Conservation (phyloP, 352 stramenopile species). For the Pythium sukuiense region DNA sequence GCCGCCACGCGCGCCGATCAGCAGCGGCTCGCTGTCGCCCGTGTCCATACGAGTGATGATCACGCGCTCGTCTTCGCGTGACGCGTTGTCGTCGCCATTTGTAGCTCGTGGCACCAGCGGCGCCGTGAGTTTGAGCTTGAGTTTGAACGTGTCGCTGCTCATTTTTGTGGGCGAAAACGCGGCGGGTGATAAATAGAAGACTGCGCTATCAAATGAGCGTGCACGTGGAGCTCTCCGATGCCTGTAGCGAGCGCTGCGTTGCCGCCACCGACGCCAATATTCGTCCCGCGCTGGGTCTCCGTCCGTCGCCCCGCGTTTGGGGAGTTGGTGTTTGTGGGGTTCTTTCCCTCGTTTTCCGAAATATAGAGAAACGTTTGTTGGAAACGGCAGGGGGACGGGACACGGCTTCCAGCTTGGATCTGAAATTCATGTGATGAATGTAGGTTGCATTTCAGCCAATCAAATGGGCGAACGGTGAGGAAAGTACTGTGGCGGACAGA, state of each 20-base stretch:
- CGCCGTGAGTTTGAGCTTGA: slow-evolving; percentile 65
- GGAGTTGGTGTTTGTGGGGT: slow-evolving; percentile 8
- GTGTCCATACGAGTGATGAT: slow-evolving; percentile 25
- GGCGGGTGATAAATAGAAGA: slow-evolving; percentile 3
- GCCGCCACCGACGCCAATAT: not conserved
- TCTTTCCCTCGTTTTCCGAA: slow-evolving; percentile 13
- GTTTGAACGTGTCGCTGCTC: slow-evolving; percentile 38
- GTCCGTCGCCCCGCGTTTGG: slow-evolving; percentile 1
- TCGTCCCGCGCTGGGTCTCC: not conserved
- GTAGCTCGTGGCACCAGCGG: slow-evolving; percentile 20
- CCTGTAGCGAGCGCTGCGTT: not conserved
- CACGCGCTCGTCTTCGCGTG: slow-evolving; percentile 19
- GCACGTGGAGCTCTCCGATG: not conserved
- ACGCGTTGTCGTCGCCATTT: slow-evolving; percentile 19
- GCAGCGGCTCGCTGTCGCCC: slow-evolving; percentile 39
- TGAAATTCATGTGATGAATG: not conserved
- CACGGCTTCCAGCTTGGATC: not conserved
- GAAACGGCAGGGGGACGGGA: not conserved
- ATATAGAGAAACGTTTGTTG: slow-evolving; percentile 11
- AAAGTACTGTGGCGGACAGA: slow-evolving; percentile 23
- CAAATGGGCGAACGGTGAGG: not conserved
- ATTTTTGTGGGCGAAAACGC: slow-evolving; percentile 21
- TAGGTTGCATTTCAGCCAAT: slow-evolving; percentile 10
- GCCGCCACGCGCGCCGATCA: slow-evolving; percentile 71
- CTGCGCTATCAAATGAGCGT: not conserved